Evolutionary conservation across 2,329 filamentous ascomycete species (phyloP), one percentile per base, ranked within the genome.

Genomic region (Alternaria tenuissima): DNA sequence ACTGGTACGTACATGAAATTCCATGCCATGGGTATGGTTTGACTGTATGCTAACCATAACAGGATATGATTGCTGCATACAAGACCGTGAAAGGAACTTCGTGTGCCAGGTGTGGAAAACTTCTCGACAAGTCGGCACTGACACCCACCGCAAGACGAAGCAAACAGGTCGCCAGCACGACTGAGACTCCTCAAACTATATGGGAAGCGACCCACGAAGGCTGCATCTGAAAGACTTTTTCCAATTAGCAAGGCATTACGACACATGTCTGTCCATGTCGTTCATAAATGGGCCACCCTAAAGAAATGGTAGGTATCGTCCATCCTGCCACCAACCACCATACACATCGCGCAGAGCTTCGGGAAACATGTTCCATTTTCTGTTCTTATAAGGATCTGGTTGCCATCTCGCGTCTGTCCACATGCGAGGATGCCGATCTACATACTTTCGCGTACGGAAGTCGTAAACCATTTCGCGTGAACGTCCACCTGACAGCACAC

Each of bases 1-100:
- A 16, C 61, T 80, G 71, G 77, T 79, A 71, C 52, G 71, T 64
- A n/a, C 28, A 42, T 14, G 11, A 43, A 4, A 26, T 14, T 22
- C 4, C 18, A 6, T 39, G 12, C 14, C 14, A 30, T 34, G 16
- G 36, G 5, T 2, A 49, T 26, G n/a, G 18, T 43, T n/a, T 22
- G 36, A 34, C 42, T 41, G 20, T 14, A 62, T 59, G 41, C 64
- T 76, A 51, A 66, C 16, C 30, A 38, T 32, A 38, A 30, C 57
- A 79, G 77, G 71, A 78, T 59, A 80, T 80, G 78, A 76, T 80
- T 61, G 70, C 70, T 32, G 73, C 76, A n/a, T 80, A 79, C 60
- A 78, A 74, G 47, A 71, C 65, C 11, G 63, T 74, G 26, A 73
- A 72, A 58, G 68, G 63, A 39, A 65, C 58, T 16, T 63, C 59